Evolutionary conservation across 2,329 filamentous ascomycete genomes (phyloP), one percentile per base, ranked within the genome.

Genomic region (Sphaerostilbella broomeana): DNA sequence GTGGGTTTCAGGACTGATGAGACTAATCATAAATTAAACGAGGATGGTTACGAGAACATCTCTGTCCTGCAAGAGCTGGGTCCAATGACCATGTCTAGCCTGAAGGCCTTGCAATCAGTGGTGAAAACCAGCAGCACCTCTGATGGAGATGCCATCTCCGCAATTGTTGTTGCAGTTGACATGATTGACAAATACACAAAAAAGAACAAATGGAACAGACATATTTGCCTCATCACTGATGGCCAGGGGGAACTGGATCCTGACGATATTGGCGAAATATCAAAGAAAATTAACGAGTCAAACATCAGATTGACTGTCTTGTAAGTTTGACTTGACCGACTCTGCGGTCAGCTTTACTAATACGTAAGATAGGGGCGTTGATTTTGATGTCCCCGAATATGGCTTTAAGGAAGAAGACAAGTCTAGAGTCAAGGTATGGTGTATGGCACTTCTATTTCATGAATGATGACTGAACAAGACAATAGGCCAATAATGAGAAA

Each of bases 401-500:
- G 89, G 89, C 28, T 85, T 86, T 57, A 94, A 94, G 59, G 90
- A 97, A 63, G 88, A 95, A 59, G 77, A 84, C 48, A 98, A 98
- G 58, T 66, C 81, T 13, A 49, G 59, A 0, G 58, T 61, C 36
- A 97, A 97, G 71, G 80, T 82, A 54, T 27, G 38, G 36, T 40
- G n/a, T 6, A 12, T 4, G 9, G 8, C 19, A 6, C 3, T 6
- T 1, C 6, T 25, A 9, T 30, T 13, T 2, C 1, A 7, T 11
- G 16, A 9, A 22, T 5, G 4, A 11, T 13, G 10, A 32, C 30
- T 19, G 12, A 18, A 3, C 5, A 8, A 13, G 26, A 17, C 22
- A n/a, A 9, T 27, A 67, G 64, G 55, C 56, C 55, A 63, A 72
- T 32, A 95, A 94, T 51, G 92, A 98, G 58, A 58, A 60, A 1